Evolutionary conservation across 1,284 basidiomycete species (phyloP), one percentile per base, ranked within the genome.

Genomic region (Microbotryum silenes-acaulis): DNA sequence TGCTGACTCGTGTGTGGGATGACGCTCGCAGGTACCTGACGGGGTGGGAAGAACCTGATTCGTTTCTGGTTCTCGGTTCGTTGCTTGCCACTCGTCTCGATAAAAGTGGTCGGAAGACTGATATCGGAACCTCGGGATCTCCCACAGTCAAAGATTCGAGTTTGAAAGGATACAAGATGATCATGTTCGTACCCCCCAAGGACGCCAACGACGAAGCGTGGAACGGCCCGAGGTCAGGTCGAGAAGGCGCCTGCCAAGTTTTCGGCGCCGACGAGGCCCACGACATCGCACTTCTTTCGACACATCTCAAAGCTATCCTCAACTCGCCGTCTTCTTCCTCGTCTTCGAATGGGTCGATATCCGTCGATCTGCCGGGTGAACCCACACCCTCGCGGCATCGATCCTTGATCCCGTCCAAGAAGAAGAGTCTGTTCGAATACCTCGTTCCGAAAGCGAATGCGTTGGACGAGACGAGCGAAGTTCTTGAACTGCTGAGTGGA

Each of bases 31-130:
- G 84, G 86, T 97, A 97, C 74, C 79, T 97, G 14, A 93, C 93
- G 0, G 94, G 96, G 7, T 96, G 96, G 72, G 85, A 92, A 64
- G 94, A 97, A 75, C 89, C 92, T 0, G 88, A 96, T 64, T 84
- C 92, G 16, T 91, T 89, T 0, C 79, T 97, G 29, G 80, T 97
- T 42, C 78, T 96, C 46, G 85, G 89, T 88, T 66, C 58, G 81
- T 72, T 33, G 2, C n/a, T 10, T n/a, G 9, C 21, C 21, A 5
- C n/a, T 37, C 7, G 37, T 9, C 8, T 31, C 27, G 23, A 9
- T 8, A 18, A 25, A 9, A 10, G 18, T 20, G 18, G 2, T n/a
- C n/a, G 44, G 20, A 29, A 42, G 27, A 29, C 55, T 53, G 10
- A 31, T 20, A 16, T n/a, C 23, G 33, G 56, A 44, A 48, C 52